Conservation (phyloP, 495 filamentous ascomycete genomes). For the Clavariopsis aquatica region DNA sequence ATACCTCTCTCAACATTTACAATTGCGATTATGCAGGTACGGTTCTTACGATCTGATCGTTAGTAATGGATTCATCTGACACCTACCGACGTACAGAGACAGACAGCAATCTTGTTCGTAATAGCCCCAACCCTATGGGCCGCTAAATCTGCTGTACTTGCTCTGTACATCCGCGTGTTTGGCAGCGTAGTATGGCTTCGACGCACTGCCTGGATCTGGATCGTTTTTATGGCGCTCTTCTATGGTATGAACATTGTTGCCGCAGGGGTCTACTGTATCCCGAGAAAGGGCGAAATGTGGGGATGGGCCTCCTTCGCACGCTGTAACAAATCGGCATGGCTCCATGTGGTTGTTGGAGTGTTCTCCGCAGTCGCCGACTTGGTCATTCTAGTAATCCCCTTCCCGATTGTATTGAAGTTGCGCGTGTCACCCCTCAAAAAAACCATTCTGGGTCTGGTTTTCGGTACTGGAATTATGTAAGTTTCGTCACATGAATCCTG, state of each 20-base stretch:
- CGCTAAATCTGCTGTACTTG: not conserved
- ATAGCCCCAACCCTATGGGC: not conserved
- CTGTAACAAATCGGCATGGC: not conserved
- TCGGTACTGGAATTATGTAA: not conserved
- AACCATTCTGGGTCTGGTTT: not conserved
- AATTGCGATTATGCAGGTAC: not conserved
- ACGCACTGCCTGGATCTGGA: not conserved
- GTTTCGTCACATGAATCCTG: too few relatives aligned
- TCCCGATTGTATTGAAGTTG: not conserved
- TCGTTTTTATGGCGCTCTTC: not conserved
- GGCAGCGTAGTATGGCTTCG: not conserved
- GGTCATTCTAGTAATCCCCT: not conserved
- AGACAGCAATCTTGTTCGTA: not conserved
- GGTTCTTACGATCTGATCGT: too few relatives aligned
- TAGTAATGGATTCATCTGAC: too few relatives aligned
- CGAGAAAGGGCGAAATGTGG: not conserved
- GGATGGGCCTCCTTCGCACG: not conserved
- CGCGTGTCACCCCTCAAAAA: not conserved
- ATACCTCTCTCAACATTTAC: not conserved
- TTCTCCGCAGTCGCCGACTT: not conserved
- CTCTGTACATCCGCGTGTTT: not conserved
- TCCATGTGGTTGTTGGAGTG: not conserved
- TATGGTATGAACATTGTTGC: constrained; percentile 1
- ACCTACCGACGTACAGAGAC: not conserved
- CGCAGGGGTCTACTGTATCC: not conserved